A percentile compares a stretch with the other conserved stretches of the same genome.
Evolutionary conservation across 176 grass and related monocot species (phyloP).

Genomic region (Carex parvula): DNA sequence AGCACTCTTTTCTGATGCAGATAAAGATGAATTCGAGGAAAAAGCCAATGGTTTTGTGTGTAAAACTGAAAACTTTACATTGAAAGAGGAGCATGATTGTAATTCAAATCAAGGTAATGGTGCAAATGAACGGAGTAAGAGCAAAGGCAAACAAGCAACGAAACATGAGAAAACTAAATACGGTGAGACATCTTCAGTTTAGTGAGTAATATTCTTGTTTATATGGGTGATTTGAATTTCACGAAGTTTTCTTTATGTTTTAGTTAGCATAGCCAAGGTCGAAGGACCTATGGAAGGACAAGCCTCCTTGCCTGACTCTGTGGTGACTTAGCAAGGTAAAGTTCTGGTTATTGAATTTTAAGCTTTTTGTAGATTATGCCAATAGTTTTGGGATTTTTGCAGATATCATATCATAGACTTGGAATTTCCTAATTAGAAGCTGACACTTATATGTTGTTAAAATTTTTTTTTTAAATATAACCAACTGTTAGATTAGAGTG

Average conservation of each 20-base stretch:
- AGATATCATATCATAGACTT: not conserved
- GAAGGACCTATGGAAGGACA: conserved; percentile 2
- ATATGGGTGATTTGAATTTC: conserved; percentile 19
- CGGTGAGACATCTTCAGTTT: conserved; percentile 29
- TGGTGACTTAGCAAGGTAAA: conserved; percentile 4
- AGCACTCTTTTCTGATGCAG: conserved; percentile 9
- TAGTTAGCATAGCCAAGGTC: conserved; percentile 26
- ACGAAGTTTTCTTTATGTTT: not conserved
- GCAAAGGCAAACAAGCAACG: conserved; percentile 22
- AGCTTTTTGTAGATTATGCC: not conserved
- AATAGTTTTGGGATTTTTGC: not conserved
- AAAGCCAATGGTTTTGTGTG: not conserved
- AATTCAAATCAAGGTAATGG: not conserved
- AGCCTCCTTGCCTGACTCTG: not conserved
- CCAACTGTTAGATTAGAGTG: not conserved
- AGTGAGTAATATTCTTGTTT: conserved; percentile 12
- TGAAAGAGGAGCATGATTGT: not conserved
- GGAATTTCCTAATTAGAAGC: not conserved
- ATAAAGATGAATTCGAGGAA: conserved; percentile 8
- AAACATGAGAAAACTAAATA: not conserved
- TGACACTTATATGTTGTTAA: not conserved
- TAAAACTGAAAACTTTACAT: conserved; percentile 26
- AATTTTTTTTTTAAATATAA: not conserved
- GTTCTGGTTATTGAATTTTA: not conserved
- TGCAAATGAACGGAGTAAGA: conserved; percentile 14